Percentiles rank a stretch among this genome's conserved stretches.
phyloP scores from a whole-genome alignment of 2,329 filamentous ascomycete species.

The Pestalotiopsis sp. region DNA sequence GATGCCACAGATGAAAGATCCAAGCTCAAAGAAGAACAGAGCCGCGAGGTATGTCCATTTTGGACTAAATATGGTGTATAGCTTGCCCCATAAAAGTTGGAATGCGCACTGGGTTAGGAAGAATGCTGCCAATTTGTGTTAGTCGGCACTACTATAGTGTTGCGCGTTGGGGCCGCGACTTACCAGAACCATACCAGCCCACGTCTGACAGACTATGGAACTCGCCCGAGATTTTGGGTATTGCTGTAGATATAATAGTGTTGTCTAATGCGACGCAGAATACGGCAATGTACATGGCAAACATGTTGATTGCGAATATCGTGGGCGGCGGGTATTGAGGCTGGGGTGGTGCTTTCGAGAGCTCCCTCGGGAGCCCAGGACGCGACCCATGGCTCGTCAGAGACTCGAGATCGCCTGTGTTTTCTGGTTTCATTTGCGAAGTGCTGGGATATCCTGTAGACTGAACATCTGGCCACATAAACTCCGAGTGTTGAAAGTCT shows the following conservation, averaged over 20 bases:
- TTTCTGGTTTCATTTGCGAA: neutral
- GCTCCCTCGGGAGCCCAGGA: neutral
- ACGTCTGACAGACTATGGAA: slow-evolving; percentile 40
- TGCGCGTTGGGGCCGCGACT: neutral
- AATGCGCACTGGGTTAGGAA: neutral
- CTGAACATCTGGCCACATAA: neutral
- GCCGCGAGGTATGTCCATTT: neutral
- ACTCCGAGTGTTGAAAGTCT: neutral
- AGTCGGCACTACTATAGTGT: neutral
- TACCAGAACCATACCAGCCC: slow-evolving; percentile 29
- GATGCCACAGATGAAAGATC: neutral
- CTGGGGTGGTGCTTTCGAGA: neutral
- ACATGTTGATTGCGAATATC: neutral
- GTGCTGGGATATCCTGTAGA: neutral
- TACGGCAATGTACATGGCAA: slow-evolving; percentile 1
- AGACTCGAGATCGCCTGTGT: neutral
- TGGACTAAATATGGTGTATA: neutral
- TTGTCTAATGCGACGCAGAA: slow-evolving; percentile 13
- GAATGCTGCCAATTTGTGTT: neutral
- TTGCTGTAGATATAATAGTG: slow-evolving; percentile 34
- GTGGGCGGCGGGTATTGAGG: neutral
- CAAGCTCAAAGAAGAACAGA: neutral
- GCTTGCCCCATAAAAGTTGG: neutral
- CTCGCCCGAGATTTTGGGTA: slow-evolving; percentile 34
- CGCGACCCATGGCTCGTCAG: neutral